Base-by-base conservation (phyloP, 2,329 filamentous ascomycete genomes). In the Hymenoscyphus linearis region DNA sequence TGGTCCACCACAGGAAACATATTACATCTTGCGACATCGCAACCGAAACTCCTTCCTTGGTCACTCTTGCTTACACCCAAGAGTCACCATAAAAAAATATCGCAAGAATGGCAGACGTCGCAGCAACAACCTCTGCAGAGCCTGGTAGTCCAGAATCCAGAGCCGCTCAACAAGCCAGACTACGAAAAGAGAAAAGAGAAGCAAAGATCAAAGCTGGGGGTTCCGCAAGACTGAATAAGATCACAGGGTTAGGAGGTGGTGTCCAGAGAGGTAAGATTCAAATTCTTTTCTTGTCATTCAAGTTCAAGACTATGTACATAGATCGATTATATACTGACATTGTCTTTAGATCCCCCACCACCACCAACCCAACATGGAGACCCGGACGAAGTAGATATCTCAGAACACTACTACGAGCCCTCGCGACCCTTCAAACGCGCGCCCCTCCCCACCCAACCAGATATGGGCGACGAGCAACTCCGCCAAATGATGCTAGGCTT, bases 381-480 rank as follows among this genome's bases (percentile, higher is more conserved):
- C 69, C 89, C 89, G 5, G 88, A 86, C 4, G 90, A 92, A 74
- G 82, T 91, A 65, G 89, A 93, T 73, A 91, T 93, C 67, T 90
- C 88, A 16, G 65, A 87, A 65, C 88, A 90, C 75, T 87, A 82
- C 74, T 89, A 88, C 74, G 75, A 81, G 36, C 86, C 86, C 1
- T 74, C 77, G 26, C 75, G 76, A 77, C 78, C 47, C 68, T 76
- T 31, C 75, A 77, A 58, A 25, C 76, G 78, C 22, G 26, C 27
- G 13, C 36, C 52, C n/a, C 16, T 22, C 36, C 34, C 50, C 62
- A 69, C 1, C 65, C 70, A 44, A 47, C 25, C 70, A 65, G 69
- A 74, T 52, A 71, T 83, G 53, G 79, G 78, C n/a, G 84, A 87
- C 60, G 80, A 80, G n/a, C 81, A 84, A 67, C 77, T 88, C 26